Conservation (phyloP, 2,329 filamentous ascomycete genomes). For the Fusarium chaquense region DNA sequence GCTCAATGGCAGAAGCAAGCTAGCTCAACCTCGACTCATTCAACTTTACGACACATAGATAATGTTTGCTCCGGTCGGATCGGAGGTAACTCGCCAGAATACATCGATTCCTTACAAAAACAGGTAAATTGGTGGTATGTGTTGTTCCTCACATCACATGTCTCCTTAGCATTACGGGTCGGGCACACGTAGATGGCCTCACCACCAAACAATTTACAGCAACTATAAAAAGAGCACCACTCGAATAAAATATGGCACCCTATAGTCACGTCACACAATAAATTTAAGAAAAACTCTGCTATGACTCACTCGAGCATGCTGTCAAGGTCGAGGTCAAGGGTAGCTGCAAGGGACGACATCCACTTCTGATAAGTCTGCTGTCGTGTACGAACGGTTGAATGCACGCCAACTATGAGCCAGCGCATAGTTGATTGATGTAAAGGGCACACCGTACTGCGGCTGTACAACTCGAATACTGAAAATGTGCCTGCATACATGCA, state of each 20-base stretch:
- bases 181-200: constrained; percentile 35
- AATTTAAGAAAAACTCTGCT: constrained; percentile 3
- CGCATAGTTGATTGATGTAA: constrained; percentile 14
- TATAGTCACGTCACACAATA: constrained; percentile 9
- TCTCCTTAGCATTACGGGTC: constrained; percentile 1
- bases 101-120: not conserved
- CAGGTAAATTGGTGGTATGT: constrained; percentile 3
- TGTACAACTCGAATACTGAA: constrained; percentile 14
- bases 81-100: not conserved
- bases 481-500: constrained; percentile 22
- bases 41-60: not conserved
- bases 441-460: constrained; percentile 13
- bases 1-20: not conserved
- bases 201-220: constrained; percentile 12
- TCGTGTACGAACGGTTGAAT: constrained; percentile 38
- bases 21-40: not conserved
- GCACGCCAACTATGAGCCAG: constrained; percentile 31
- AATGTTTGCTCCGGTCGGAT: not conserved
- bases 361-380: constrained; percentile 24
- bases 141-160: constrained; percentile 11
- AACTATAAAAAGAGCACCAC: constrained; percentile 2
- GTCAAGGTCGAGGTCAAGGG: constrained; percentile 17
- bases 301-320: constrained; percentile 20
- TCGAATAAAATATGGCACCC: constrained; percentile 9
- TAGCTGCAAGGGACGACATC: constrained; percentile 35